phyloP scores from a whole-genome alignment of 2,329 filamentous ascomycete genomes.

The Colletotrichum graminicola region DNA sequence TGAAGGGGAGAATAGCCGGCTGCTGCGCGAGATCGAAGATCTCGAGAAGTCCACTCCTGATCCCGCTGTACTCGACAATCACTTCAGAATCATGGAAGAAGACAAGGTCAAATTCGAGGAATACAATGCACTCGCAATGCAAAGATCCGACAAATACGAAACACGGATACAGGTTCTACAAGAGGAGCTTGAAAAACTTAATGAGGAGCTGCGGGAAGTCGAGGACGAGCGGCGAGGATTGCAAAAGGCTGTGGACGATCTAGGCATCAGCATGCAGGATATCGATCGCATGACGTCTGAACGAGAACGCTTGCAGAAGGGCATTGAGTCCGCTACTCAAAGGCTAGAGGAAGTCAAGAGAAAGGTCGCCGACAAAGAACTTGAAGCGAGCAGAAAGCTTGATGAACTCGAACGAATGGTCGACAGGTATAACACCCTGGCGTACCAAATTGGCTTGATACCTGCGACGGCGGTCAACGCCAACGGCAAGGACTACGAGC shows the following conservation, averaged over 20 bases:
- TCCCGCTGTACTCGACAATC: slow-evolving; percentile 84
- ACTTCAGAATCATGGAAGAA: slow-evolving; percentile 93
- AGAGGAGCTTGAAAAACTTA: slow-evolving; percentile 84
- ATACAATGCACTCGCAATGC: slow-evolving; percentile 87
- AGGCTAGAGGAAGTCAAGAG: slow-evolving; percentile 88
- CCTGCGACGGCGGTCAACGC: slow-evolving; percentile 87
- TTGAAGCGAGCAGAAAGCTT: slow-evolving; percentile 85
- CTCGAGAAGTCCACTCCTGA: slow-evolving; percentile 89
- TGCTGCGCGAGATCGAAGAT: slow-evolving; percentile 89
- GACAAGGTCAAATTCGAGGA: slow-evolving; percentile 96
- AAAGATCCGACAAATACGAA: slow-evolving; percentile 90
- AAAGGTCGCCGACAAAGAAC: slow-evolving; percentile 85
- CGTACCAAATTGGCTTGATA: slow-evolving; percentile 93
- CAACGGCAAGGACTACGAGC: slow-evolving; percentile 86
- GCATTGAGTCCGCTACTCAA: slow-evolving; percentile 80
- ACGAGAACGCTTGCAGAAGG: slow-evolving; percentile 90
- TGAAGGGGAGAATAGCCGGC: slow-evolving; percentile 84
- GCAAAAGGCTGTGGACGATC: slow-evolving; percentile 88
- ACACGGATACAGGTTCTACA: slow-evolving; percentile 84
- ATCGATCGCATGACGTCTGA: slow-evolving; percentile 99
- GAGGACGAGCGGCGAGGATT: slow-evolving; percentile 85
- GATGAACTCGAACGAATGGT: slow-evolving; percentile 93
- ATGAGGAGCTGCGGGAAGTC: slow-evolving; percentile 79
- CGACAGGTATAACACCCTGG: slow-evolving; percentile 92
- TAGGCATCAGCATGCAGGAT: slow-evolving; percentile 96